These are phyloP conservation scores for Hippophae rhamnoides DNA, from an alignment of 306 rosid species.

Conservation along the genomic window DNA sequence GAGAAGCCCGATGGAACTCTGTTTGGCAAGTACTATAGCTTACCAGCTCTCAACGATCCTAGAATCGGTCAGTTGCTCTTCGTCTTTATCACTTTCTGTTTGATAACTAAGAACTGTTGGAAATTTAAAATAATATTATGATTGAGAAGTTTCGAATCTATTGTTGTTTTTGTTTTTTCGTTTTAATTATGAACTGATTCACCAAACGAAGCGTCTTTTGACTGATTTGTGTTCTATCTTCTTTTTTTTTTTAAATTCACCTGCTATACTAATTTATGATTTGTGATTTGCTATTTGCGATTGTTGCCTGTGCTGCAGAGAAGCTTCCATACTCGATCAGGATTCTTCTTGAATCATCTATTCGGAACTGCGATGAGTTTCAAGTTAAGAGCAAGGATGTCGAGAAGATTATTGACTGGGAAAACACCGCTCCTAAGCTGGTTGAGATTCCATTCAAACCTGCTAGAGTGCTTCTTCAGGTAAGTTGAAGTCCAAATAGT, in stretches of 20 bases:
- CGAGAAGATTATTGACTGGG: conserved; percentile 90
- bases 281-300: neutral
- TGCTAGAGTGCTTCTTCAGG: conserved; percentile 96
- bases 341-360: conserved; percentile 93
- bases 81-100: neutral
- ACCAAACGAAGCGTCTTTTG: no score
- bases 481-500: conserved; percentile 14
- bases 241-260: neutral
- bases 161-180: neutral
- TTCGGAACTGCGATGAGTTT: conserved; percentile 93
- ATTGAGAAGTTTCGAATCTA: neutral
- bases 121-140: conserved; percentile 3
- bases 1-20: conserved; percentile 75
- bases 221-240: no score
- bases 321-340: conserved; percentile 79
- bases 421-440: conserved; percentile 63
- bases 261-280: neutral
- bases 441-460: conserved; percentile 97
- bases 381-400: conserved; percentile 74
- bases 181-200: neutral
- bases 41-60: conserved; percentile 84
- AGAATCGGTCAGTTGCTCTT: conserved; percentile 55
- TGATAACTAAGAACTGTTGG: conserved; percentile 17
- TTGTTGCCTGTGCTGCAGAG: conserved; percentile 40
- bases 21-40: conserved; percentile 83